Conservation (phyloP, 116 monocot genomes). For the Papilionanthe hybrid region DNA sequence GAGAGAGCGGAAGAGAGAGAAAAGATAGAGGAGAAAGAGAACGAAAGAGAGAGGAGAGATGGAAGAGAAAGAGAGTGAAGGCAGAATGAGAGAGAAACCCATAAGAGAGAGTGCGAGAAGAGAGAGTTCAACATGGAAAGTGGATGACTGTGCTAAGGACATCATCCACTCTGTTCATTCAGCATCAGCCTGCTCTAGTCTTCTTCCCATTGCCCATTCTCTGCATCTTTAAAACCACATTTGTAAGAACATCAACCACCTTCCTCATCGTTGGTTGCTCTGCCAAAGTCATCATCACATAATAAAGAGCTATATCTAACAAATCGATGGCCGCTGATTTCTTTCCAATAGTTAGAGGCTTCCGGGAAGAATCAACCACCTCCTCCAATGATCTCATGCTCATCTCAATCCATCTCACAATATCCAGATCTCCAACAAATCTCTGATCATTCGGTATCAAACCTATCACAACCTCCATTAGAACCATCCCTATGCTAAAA, state of each 20-base stretch:
- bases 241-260: slow-evolving; percentile 52
- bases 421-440: slow-evolving; percentile 54
- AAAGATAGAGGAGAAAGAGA: too few species aligned
- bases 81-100: too few species aligned
- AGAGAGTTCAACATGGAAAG: too few species aligned
- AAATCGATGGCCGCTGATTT: slow-evolving; percentile 52
- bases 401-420: slow-evolving; percentile 56
- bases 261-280: slow-evolving; percentile 64
- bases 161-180: too few species aligned
- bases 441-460: slow-evolving; percentile 48
- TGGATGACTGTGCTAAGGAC: too few species aligned
- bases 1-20: too few species aligned
- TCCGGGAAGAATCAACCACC: slow-evolving; percentile 46
- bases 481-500: slow-evolving; percentile 86
- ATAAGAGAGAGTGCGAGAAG: too few species aligned
- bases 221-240: slow-evolving; percentile 18
- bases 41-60: too few species aligned
- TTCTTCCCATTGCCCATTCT: slow-evolving; percentile 25
- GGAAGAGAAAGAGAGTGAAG: too few species aligned
- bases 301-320: slow-evolving; percentile 60
- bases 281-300: slow-evolving; percentile 43
- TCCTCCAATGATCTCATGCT: slow-evolving; percentile 32
- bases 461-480: slow-evolving; percentile 92
- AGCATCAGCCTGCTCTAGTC: not conserved
- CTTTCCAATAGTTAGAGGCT: slow-evolving; percentile 39